Evolutionary conservation across 257 asterid genomes (phyloP).

Genomic region (Cordia subcordata): DNA sequence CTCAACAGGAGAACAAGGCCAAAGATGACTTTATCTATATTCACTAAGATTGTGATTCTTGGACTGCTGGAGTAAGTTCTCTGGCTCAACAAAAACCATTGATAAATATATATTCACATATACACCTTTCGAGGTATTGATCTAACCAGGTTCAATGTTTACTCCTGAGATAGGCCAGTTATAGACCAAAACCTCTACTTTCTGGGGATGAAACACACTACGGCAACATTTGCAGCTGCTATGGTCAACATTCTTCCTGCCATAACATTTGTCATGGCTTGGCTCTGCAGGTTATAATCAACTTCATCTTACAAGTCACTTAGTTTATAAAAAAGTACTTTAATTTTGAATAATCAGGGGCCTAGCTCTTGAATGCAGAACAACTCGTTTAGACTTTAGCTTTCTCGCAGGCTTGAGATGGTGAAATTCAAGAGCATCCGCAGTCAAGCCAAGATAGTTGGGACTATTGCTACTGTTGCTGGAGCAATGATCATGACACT

Average conservation of each 20-base stretch:
- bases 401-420: conserved; percentile 63
- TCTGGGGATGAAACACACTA: conserved; percentile 27
- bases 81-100: neutral
- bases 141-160: neutral
- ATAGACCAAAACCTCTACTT: conserved; percentile 32
- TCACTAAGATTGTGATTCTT: conserved; percentile 48
- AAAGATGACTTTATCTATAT: conserved; percentile 49
- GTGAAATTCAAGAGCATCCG: conserved; percentile 40
- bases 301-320: neutral
- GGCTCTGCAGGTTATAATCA: conserved; percentile 26
- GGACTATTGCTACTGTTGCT: conserved; percentile 54
- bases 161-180: conserved; percentile 22
- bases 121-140: neutral
- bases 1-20: conserved; percentile 63
- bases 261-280: conserved; percentile 37
- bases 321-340: too few relatives aligned
- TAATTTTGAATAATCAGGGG: too few relatives aligned
- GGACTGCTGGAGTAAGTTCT: conserved; percentile 59
- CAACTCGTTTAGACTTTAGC: too few relatives aligned
- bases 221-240: conserved; percentile 33
- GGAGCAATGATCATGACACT: conserved; percentile 84
- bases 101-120: neutral
- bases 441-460: conserved; percentile 68
- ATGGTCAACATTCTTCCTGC: conserved; percentile 35
- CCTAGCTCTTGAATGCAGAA: too few relatives aligned